A percentile compares a stretch with the other conserved stretches of the same genome.
These are phyloP conservation scores for Neopestalotiopsis sp. DNA, from an alignment of 2,329 filamentous ascomycete genomes.

Conservation along the genomic window DNA sequence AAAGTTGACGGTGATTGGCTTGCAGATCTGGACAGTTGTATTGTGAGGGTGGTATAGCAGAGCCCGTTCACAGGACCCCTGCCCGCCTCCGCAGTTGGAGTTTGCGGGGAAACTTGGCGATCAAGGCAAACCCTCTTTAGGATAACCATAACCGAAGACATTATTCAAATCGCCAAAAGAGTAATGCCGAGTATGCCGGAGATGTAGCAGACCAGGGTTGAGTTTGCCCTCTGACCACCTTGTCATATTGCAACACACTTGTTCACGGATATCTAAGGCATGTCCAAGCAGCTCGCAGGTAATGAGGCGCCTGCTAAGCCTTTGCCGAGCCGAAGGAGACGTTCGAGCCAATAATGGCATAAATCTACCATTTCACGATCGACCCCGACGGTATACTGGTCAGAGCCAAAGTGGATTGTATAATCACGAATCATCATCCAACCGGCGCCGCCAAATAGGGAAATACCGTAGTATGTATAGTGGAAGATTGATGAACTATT, in stretches of 20 bases:
- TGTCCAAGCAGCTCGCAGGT: neutral
- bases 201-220: neutral
- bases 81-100: neutral
- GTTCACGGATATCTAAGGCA: neutral
- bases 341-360: no score
- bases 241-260: neutral
- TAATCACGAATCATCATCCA: no score
- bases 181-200: neutral
- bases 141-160: neutral
- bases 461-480: no score
- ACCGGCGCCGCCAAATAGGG: no score
- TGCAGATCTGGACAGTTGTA: neutral
- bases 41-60: neutral
- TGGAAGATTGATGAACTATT: neutral
- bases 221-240: neutral
- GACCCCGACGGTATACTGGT: no score
- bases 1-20: neutral
- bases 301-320: neutral
- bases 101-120: neutral
- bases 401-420: no score
- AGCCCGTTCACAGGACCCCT: neutral
- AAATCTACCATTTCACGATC: no score
- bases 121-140: neutral
- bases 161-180: neutral
- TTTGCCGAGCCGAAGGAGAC: neutral